A percentile compares a stretch with the other conserved stretches of the same genome.
Evolutionary conservation across 2,329 filamentous ascomycete genomes (phyloP).

Genomic region (Beauveria caledonica): DNA sequence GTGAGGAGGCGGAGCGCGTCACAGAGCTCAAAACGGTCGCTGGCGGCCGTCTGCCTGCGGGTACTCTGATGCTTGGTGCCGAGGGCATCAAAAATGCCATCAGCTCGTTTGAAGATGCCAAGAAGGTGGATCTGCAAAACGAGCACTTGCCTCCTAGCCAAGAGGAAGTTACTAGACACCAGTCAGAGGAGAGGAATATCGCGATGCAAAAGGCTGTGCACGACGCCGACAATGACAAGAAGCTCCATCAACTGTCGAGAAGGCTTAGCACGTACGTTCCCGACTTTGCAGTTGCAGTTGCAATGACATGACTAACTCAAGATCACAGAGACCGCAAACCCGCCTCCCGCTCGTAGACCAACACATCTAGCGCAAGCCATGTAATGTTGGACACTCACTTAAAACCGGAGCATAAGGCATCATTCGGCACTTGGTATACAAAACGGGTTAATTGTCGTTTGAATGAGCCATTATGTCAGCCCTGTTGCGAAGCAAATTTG

Average conservation of each 20-base stretch:
- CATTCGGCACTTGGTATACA: neutral
- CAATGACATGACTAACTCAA: neutral
- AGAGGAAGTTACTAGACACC: conserved; percentile 80
- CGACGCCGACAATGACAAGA: conserved; percentile 87
- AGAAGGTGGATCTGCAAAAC: conserved; percentile 95
- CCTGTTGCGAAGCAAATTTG: neutral
- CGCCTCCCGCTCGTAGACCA: neutral
- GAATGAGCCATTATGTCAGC: neutral
- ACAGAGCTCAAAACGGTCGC: conserved; percentile 96
- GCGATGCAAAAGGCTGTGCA: conserved; percentile 79
- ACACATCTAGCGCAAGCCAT: neutral
- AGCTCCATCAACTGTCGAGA: conserved; percentile 77
- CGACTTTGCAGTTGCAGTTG: too few relatives aligned
- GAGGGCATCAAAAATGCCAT: conserved; percentile 99
- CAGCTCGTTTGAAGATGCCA: conserved; percentile 89
- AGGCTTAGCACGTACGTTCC: conserved; percentile 87
- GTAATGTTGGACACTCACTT: neutral
- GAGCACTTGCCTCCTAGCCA: conserved; percentile 87
- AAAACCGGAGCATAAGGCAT: neutral
- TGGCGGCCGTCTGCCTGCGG: conserved; percentile 84
- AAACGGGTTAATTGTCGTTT: neutral
- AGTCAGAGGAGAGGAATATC: conserved; percentile 70
- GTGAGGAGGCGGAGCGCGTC: conserved; percentile 93
- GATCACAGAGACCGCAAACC: conserved; percentile 4
- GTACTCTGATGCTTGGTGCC: conserved; percentile 94